Evolutionary conservation across 768 basidiomycete species (phyloP), one percentile per base, ranked within the genome.

Genomic region (Pholiota microspora): DNA sequence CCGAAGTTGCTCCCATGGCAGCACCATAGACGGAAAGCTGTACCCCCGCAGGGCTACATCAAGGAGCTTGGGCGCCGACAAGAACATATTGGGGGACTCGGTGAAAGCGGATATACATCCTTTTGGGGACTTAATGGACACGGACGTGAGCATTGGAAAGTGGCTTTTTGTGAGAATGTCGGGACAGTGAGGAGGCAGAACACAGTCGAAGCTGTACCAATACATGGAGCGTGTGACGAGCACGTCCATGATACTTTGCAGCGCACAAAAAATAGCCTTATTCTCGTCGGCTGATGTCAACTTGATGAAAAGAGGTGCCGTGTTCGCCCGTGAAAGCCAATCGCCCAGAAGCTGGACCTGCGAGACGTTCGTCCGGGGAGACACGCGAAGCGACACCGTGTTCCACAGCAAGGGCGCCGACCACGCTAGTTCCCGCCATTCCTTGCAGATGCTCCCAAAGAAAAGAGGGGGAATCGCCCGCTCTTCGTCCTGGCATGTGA

Each of bases 31-130:
- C 8, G 64, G 58, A 49, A 61, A 65, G 45, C 65, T 63, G 49
- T 65, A 65, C 9, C 66, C 66, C 9, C 57, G 56, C 27, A 67
- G 46, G 31, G 65, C 66, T 8, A 67, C 61, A 44, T 62, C 59
- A 21, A 54, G 45, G 9, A 67, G 52, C 18, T 56, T 54, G 2
- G 66, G 64, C 5, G 62, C 57, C 6, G 57, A 54, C 2, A 54
- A 52, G 45, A 67, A 64, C 51, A 67, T 67, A 31, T 63, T 53
- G 1, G 66, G 66, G 7, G 66, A 62, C 12, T 58, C 53, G 46
- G 56, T 65, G 54, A 67, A 67, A 2, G 66, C 61, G 4, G 62
- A 59, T 25, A 65, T 65, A 6, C 62, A 55, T n/a, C 66, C 62
- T 45, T 61, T 64, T 3, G 66, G 62, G 2, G 66, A 51, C 2